phyloP scores from a whole-genome alignment of 768 basidiomycete species.

The Leccinum pellstonianum region DNA sequence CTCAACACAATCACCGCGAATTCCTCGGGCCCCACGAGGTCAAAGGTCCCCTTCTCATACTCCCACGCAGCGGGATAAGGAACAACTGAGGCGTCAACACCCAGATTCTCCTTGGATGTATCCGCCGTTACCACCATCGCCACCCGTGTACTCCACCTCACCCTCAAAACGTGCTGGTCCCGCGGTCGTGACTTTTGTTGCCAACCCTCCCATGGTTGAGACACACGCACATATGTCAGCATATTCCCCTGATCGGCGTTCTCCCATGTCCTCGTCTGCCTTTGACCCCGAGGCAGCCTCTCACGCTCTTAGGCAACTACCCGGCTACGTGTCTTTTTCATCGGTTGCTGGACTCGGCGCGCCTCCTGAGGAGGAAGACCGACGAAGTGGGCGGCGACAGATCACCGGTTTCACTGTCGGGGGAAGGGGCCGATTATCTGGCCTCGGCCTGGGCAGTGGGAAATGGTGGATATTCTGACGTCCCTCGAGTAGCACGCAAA shows the following conservation, averaged over 20 bases:
- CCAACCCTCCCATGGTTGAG: constrained; percentile 17
- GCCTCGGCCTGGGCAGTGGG: constrained; percentile 30
- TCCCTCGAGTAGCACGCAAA: not conserved
- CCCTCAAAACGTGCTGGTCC: constrained; percentile 26
- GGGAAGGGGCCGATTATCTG: constrained; percentile 19
- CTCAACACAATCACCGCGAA: constrained; percentile 14
- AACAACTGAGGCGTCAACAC: constrained; percentile 7
- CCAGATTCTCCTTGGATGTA: constrained; percentile 30
- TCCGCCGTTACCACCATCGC: constrained; percentile 31
- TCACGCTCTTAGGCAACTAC: constrained; percentile 52
- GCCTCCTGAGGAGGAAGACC: constrained; percentile 49
- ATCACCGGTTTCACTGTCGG: constrained; percentile 16
- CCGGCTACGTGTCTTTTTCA: constrained; percentile 69
- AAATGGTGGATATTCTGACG: constrained; percentile 33
- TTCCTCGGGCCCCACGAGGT: constrained; percentile 16
- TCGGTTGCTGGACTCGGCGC: constrained; percentile 65
- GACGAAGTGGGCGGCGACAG: constrained; percentile 26
- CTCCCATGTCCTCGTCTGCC: constrained; percentile 28
- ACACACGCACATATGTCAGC: constrained; percentile 11
- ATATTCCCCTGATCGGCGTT: constrained; percentile 14
- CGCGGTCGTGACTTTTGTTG: constrained; percentile 25
- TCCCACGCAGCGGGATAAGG: constrained; percentile 20
- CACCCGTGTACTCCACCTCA: constrained; percentile 29
- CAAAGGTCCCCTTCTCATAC: constrained; percentile 22
- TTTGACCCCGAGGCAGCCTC: constrained; percentile 67